Percentiles rank a stretch among this genome's conserved stretches.
Evolutionary conservation across 2,329 filamentous ascomycete species (phyloP).

Genomic region (Remersonia thermophila): DNA sequence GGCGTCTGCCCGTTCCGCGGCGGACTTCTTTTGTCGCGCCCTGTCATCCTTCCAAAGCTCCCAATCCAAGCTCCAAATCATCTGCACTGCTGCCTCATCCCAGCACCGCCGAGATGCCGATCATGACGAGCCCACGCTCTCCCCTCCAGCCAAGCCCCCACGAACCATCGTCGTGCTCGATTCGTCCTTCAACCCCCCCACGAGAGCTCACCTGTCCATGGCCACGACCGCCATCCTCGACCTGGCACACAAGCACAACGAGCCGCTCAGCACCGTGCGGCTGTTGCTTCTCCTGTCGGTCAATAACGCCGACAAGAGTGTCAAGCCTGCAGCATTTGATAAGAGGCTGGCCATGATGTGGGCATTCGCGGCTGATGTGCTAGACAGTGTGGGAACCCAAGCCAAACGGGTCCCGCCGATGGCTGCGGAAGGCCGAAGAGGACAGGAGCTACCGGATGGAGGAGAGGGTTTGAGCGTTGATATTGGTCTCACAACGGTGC

Average conservation of each 20-base stretch:
- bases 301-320: slow-evolving; percentile 54
- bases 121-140: slow-evolving; percentile 5
- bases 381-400: slow-evolving; percentile 15
- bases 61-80: slow-evolving; percentile 30
- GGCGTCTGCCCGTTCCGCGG: slow-evolving; percentile 17
- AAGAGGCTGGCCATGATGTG: slow-evolving; percentile 61
- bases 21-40: slow-evolving; percentile 31
- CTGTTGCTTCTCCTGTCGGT: slow-evolving; percentile 48
- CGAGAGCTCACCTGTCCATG: slow-evolving; percentile 47
- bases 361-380: slow-evolving; percentile 47
- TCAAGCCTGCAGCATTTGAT: slow-evolving; percentile 55
- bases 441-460: neutral
- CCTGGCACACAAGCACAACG: slow-evolving; percentile 8
- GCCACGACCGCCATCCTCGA: slow-evolving; percentile 33
- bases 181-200: slow-evolving; percentile 58
- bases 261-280: slow-evolving; percentile 20
- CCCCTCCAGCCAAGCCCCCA: slow-evolving; percentile 12
- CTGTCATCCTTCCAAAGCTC: slow-evolving; percentile 34
- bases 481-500: slow-evolving; percentile 56
- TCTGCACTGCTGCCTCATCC: slow-evolving; percentile 28
- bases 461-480: slow-evolving; percentile 33
- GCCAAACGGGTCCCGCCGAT: neutral
- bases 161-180: slow-evolving; percentile 45
- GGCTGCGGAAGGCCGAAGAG: neutral
- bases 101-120: slow-evolving; percentile 1